Conservation (phyloP, 495 filamentous ascomycete genomes). For the Cudoniella acicularis region DNA sequence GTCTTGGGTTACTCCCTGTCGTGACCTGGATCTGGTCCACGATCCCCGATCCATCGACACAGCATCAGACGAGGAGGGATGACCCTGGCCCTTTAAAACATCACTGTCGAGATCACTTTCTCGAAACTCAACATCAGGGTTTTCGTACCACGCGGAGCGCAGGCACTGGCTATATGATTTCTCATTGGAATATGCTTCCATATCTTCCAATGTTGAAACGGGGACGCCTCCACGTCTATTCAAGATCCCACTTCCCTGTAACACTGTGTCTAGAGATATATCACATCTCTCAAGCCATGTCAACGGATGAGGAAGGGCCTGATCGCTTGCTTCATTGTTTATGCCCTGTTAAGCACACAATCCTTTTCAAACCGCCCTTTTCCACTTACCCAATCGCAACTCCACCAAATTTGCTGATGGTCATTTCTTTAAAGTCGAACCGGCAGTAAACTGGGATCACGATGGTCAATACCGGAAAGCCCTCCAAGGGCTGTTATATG, state of each 20-base stretch:
- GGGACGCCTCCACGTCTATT: neutral
- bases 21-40: neutral
- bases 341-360: neutral
- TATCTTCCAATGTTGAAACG: neutral
- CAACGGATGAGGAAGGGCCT: neutral
- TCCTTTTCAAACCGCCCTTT: neutral
- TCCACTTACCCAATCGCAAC: constrained; percentile 7
- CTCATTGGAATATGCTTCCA: neutral
- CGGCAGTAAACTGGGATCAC: neutral
- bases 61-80: constrained; percentile 1
- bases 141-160: neutral
- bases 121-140: neutral
- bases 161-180: neutral
- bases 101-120: neutral
- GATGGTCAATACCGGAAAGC: constrained; percentile 74
- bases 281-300: neutral
- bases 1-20: neutral
- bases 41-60: neutral
- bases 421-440: neutral
- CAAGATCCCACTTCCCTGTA: neutral
- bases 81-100: neutral
- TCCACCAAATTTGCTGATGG: neutral
- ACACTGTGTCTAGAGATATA: neutral
- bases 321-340: neutral
- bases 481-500: constrained; percentile 68